Base-by-base conservation (phyloP, 2,329 filamentous ascomycete genomes). In the Alternaria rosae region DNA sequence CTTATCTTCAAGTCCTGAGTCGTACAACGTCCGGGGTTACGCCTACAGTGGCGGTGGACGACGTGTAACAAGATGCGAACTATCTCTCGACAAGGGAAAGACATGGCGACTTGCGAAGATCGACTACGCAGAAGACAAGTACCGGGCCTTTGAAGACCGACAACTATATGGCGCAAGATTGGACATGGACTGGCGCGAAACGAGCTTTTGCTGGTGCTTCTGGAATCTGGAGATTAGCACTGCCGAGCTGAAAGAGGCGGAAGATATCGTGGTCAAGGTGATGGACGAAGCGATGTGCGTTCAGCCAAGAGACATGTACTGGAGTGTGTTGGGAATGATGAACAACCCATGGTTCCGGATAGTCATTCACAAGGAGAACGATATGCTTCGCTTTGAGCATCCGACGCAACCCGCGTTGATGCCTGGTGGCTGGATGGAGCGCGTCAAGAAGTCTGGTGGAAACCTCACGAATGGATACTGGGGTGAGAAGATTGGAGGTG, bases 301-400 rank as follows among this genome's bases (percentile, higher is more conserved):
- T 0, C 93, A 97, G 76, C 94, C 94, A 5, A 86, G 92, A 64
- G 94, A 97, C 72, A 95, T 97, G 92, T 97, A 97, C 81, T 97
- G 94, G 94, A 93, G 89, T 62, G 93, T 97, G 3, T 82, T 97
- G 41, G 93, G 94, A 0, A 97, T 97, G 94, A 97, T 97, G 94
- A 97, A 97, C 80, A 97, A 97, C 71, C 92, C 92, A 0, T 97
- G 94, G 94, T 97, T 91, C 78, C 86, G 94, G 6, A 86, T 97
- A 1, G 87, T 89, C 2, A 91, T 97, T 57, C 87, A 88, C 54
- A 89, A 89, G 58, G 89, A 94, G 62, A 84, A 83, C 0, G 83
- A 87, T 15, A 79, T 75, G 8, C 80, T 97, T 43, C 63, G 87
- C 6, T 97, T 97, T 69, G 93, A 97, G 77, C 94, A 97, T 70